Evolutionary conservation across 148 eudicot species (phyloP), one percentile per base, ranked within the genome.

Genomic region (Rhododendron kiyosumense): DNA sequence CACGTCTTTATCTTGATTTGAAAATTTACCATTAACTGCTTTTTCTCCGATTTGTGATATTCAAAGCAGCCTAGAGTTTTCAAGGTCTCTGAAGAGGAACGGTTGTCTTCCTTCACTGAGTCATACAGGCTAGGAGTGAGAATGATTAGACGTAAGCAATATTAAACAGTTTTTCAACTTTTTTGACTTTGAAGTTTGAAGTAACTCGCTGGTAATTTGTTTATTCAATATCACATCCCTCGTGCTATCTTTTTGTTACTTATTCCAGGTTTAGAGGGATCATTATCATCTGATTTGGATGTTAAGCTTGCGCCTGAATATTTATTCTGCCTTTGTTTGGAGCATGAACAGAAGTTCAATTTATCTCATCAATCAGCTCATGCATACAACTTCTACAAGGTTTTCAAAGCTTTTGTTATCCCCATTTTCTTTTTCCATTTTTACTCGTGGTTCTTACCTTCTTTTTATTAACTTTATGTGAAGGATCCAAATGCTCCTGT

Each of bases 371-470:
- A 89, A 51, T 84, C 92, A 71, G 71, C 74, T 59, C 77, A 67
- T 81, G 59, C 88, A 52, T 93, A 89, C 88, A 95, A 94, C 59
- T 97, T 97, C 87, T 97, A 97, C 84, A 97, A 97, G 97, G 98
- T 93, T 87, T 57, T 83, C 9, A 11, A 51, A 41, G 45, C 6
- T 48, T 79, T 73, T 15, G 22, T 49, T 28, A 0, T 79, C 13
- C 28, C 9, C 43, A 4, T 69, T 52, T 32, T 41, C 26, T 36
- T 9, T 73, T 36, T 61, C 1, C 43, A 79, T 76, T 45, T 49
- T 24, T 65, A 63, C 41, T 65, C n/a, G n/a, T 30, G 13, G 74
- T 79, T 28, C 84, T 73, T 2, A 83, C 13, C 81, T 51, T 48
- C 51, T 89, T 8, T 78, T 81, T 36, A 28, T 81, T 71, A 32